Conservation (phyloP, 1,139 yeast species). For the Suhomyces terraborum region DNA sequence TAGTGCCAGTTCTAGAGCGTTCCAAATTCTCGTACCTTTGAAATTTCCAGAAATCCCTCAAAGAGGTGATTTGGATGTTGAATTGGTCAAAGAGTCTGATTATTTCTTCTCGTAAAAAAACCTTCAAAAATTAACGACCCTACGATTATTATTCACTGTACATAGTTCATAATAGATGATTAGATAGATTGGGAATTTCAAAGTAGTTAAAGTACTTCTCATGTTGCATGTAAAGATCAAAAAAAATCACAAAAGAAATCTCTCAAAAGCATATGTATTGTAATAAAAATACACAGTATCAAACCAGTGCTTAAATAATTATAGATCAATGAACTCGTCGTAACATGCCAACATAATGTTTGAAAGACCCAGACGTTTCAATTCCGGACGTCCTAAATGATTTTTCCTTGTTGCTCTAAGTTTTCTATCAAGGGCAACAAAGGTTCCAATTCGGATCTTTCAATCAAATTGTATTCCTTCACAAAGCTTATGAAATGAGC, state of each 20-base stretch:
- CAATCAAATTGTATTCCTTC: slow-evolving; percentile 80
- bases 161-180: slow-evolving; percentile 3
- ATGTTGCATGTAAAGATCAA: no score
- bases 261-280: neutral
- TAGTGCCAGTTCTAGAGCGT: slow-evolving; percentile 29
- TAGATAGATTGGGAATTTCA: neutral
- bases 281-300: neutral
- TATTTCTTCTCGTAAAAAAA: slow-evolving; percentile 66
- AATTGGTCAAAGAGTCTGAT: slow-evolving; percentile 65
- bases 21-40: slow-evolving; percentile 58
- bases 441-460: slow-evolving; percentile 78
- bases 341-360: neutral
- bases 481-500: slow-evolving; percentile 92
- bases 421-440: slow-evolving; percentile 72
- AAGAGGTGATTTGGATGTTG: slow-evolving; percentile 83
- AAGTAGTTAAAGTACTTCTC: neutral
- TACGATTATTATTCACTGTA: slow-evolving; percentile 5
- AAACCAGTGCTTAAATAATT: slow-evolving; percentile 1
- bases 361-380: neutral
- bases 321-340: neutral
- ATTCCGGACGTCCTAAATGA: slow-evolving; percentile 32
- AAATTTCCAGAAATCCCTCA: slow-evolving; percentile 73
- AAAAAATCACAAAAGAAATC: neutral
- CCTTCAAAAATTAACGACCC: slow-evolving; percentile 1
- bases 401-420: slow-evolving; percentile 85